Conservation (phyloP, 129 eudicot genomes). For the Flaveria robusta region DNA sequence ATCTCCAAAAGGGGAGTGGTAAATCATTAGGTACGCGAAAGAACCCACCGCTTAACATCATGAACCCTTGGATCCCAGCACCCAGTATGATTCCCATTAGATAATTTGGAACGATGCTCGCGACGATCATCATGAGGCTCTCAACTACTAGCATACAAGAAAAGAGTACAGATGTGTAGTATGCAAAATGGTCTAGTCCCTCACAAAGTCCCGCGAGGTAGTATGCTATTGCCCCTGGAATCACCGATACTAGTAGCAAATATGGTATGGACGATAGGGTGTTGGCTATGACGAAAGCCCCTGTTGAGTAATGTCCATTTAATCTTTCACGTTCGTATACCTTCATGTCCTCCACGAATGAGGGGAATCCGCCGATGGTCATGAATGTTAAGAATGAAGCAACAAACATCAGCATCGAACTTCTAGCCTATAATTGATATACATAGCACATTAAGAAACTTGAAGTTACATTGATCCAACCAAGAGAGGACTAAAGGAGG, state of each 20-base stretch:
- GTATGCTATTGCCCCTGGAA: conserved; percentile 48
- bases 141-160: conserved; percentile 45
- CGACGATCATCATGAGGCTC: conserved; percentile 57
- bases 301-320: conserved; percentile 46
- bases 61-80: conserved; percentile 43
- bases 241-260: conserved; percentile 39
- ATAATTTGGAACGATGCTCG: conserved; percentile 56
- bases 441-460: not conserved
- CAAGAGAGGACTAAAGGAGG: no score
- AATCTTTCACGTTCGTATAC: conserved; percentile 46
- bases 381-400: conserved; percentile 70
- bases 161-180: conserved; percentile 31
- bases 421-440: conserved; percentile 55
- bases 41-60: conserved; percentile 42
- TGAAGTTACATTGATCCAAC: not conserved
- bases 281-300: conserved; percentile 45
- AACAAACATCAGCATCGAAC: conserved; percentile 75
- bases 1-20: conserved; percentile 40
- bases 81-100: conserved; percentile 52
- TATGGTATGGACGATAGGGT: conserved; percentile 48
- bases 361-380: conserved; percentile 91
- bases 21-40: conserved; percentile 43
- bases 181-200: conserved; percentile 37
- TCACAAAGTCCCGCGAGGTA: conserved; percentile 42
- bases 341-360: conserved; percentile 87